Base-by-base conservation (phyloP, 768 basidiomycete genomes). In the Pleurotus djamor region DNA sequence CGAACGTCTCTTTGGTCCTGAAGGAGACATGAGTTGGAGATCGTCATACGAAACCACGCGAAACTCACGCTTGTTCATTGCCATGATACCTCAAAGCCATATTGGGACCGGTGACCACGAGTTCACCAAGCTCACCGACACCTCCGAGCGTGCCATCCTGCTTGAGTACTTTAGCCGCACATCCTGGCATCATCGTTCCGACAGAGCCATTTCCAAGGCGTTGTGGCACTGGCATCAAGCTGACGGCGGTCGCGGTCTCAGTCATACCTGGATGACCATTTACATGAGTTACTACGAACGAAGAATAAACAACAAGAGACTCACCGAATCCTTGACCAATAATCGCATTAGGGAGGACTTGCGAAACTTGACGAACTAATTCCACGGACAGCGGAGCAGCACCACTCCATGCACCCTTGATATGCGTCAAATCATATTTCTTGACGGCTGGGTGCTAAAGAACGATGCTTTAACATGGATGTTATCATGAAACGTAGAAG, bases 331-430 rank as follows among this genome's bases (percentile, higher is more conserved):
- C 77, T 62, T 79, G 77, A 3, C 73, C 78, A 38, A 80, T 68
- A 9, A 73, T 68, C 2, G 74, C 74, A n/a, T 76, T 72, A 7
- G 76, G 77, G 7, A 79, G 60, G n/a, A 78, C 60, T 49, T 70
- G 58, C 8, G 65, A 57, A 14, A 79, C 41, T 59, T 75, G 65
- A 16, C 60, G 48, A 49, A 72, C 72, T 34, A 79, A 69, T 17
- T 75, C 74, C 16, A 70, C 67, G 7, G 78, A 74, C 7, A 79
- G 59, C 5, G 79, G 79, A 2, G 79, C 79, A 6, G 78, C 78
- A 35, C 78, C 78, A 36, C 64, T 72, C 33, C 76, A 67, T 62
- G 73, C 64, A 50, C 65, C 70, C 43, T 70, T 65, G 36, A 80
- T 61, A 12, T 69, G 64, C 0, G 69, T 68, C 12, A 81, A 66